Evolutionary conservation across 352 stramenopile species (phyloP).

Genomic region (Phytophthora citrophthora): DNA sequence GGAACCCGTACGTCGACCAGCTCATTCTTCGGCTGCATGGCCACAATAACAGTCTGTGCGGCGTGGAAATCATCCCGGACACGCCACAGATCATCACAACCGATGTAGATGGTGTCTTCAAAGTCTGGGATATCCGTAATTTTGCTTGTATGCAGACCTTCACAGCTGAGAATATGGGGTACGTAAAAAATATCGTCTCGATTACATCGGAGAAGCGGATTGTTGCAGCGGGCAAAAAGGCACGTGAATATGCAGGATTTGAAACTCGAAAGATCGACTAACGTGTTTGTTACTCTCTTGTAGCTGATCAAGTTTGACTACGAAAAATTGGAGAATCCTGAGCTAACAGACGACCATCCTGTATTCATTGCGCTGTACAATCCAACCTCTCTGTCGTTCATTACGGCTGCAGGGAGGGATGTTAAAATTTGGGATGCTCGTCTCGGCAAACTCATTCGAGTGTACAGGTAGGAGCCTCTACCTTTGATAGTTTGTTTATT

Average conservation of each 20-base stretch:
- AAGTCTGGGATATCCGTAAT: conserved; percentile 92
- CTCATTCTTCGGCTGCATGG: conserved; percentile 87
- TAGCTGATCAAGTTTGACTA: conserved; percentile 87
- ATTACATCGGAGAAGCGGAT: conserved; percentile 78
- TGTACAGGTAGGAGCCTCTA: conserved; percentile 57
- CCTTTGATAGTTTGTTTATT: too few species aligned
- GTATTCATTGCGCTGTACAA: conserved; percentile 89
- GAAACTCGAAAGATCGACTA: neutral
- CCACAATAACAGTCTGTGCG: conserved; percentile 87
- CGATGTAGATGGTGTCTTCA: conserved; percentile 85
- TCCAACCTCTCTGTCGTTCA: conserved; percentile 85
- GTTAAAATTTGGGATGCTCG: conserved; percentile 91
- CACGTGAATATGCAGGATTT: conserved; percentile 10
- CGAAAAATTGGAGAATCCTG: conserved; percentile 85
- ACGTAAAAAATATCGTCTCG: conserved; percentile 79
- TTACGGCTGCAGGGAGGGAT: conserved; percentile 77
- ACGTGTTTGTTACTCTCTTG: neutral
- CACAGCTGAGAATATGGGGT: conserved; percentile 67
- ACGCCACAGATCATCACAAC: conserved; percentile 89
- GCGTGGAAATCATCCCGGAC: conserved; percentile 87
- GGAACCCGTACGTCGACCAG: conserved; percentile 91
- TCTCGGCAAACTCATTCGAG: conserved; percentile 78
- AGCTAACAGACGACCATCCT: conserved; percentile 86
- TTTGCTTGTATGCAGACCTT: conserved; percentile 92
- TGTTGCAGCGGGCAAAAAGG: conserved; percentile 79